A percentile compares a stretch with the other conserved stretches of the same genome.
These are phyloP conservation scores for Ogataea pilisensis DNA, from an alignment of 805 yeast genomes.

Conservation along the genomic window DNA sequence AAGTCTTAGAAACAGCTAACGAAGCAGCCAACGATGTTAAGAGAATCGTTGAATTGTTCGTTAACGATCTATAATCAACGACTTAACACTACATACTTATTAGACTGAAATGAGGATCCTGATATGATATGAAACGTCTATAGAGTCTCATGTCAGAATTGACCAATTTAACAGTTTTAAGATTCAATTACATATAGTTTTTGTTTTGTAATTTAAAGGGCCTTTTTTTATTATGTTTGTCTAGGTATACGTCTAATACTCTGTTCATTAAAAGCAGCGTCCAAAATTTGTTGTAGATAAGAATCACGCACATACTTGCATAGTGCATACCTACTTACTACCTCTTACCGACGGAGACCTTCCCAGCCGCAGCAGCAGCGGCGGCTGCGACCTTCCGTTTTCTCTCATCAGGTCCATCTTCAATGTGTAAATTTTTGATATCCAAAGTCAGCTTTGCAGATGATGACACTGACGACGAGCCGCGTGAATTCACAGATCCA, in stretches of 20 bases:
- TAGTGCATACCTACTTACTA: no score
- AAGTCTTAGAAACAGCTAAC: conserved; percentile 79
- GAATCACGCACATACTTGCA: no score
- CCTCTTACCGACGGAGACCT: conserved; percentile 1
- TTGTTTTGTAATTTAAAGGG: no score
- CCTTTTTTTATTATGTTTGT: no score
- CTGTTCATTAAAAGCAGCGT: no score
- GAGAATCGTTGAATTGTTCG: conserved; percentile 57
- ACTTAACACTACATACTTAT: no score
- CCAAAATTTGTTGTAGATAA: no score
- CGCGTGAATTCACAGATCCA: not conserved
- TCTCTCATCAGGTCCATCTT: conserved; percentile 1
- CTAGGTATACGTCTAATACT: no score
- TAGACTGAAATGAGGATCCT: not conserved
- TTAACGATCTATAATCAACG: conserved; percentile 23
- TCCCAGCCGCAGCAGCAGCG: conserved; percentile 22
- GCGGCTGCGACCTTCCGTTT: conserved; percentile 19
- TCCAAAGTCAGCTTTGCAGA: not conserved
- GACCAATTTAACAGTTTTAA: no score
- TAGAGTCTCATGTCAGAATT: no score
- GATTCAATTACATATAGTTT: no score
- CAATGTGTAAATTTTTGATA: conserved; percentile 3
- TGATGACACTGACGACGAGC: not conserved
- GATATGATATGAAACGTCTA: not conserved
- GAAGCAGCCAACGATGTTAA: conserved; percentile 82